A percentile compares a stretch with the other conserved stretches of the same genome.
Evolutionary conservation across 306 rosid genomes (phyloP).

Genomic region (Rubus idaeus): DNA sequence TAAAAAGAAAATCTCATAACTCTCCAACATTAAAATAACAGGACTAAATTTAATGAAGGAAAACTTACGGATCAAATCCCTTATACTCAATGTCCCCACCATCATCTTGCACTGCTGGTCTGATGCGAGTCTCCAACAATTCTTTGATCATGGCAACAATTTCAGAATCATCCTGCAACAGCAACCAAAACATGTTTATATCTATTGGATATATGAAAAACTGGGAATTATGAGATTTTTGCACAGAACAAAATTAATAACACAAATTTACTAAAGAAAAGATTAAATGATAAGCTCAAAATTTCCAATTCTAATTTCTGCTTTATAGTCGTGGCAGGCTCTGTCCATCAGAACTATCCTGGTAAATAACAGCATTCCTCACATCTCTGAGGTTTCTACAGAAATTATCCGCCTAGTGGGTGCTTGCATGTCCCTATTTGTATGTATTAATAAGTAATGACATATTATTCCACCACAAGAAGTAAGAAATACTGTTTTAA

Average conservation of each 20-base stretch:
- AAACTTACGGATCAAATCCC: slow-evolving; percentile 67
- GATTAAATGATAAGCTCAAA: background rate
- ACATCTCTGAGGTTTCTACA: background rate
- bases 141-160: slow-evolving; percentile 96
- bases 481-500: background rate
- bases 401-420: background rate
- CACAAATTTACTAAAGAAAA: background rate
- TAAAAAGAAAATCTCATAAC: background rate
- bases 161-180: slow-evolving; percentile 90
- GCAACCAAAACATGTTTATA: background rate
- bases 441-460: background rate
- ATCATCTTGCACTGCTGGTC: slow-evolving; percentile 97
- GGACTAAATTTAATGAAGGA: background rate
- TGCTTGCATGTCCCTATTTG: background rate
- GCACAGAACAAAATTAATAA: slow-evolving; percentile 2
- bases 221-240: background rate
- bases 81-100: slow-evolving; percentile 94
- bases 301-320: background rate
- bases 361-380: background rate
- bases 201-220: background rate
- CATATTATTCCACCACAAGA: background rate
- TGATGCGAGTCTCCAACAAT: slow-evolving; percentile 86
- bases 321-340: background rate
- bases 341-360: background rate
- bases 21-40: slow-evolving; percentile 6